A percentile compares a stretch with the other conserved stretches of the same genome.
Conservation (phyloP, 139 green algal genomes). For the Deuterostichococcus epilithicus region DNA sequence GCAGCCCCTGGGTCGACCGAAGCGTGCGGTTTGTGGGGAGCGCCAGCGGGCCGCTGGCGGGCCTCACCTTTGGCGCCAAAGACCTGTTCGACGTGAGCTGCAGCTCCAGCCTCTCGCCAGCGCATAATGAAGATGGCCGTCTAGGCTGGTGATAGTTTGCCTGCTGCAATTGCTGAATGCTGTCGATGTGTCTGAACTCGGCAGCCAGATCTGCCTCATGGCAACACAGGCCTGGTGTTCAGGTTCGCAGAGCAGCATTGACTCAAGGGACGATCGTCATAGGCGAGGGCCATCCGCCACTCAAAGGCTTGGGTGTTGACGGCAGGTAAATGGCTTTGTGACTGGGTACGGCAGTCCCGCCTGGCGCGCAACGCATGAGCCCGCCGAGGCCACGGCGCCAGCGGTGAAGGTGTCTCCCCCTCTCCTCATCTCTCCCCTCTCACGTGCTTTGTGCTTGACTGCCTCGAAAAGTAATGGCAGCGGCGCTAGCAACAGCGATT, state of each 20-base stretch:
- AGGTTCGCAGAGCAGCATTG: neutral
- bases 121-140: neutral
- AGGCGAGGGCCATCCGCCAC: too few relatives aligned
- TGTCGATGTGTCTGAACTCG: neutral
- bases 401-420: conserved; percentile 42
- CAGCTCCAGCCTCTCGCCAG: neutral
- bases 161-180: neutral
- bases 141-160: neutral
- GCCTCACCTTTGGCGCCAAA: conserved; percentile 34
- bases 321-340: conserved; percentile 48
- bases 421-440: neutral
- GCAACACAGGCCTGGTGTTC: neutral
- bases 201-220: neutral
- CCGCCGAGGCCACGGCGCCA: conserved; percentile 46
- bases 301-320: neutral
- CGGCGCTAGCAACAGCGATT: too few relatives aligned
- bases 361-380: conserved; percentile 68
- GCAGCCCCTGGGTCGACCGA: neutral
- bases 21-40: neutral
- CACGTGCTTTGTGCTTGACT: too few relatives aligned
- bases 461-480: too few relatives aligned
- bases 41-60: conserved; percentile 7
- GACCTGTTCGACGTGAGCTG: conserved; percentile 40
- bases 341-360: conserved; percentile 77
- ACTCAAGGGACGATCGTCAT: neutral